Evolutionary conservation across 2,329 filamentous ascomycete genomes (phyloP).

Genomic region (Lachnellula arida): DNA sequence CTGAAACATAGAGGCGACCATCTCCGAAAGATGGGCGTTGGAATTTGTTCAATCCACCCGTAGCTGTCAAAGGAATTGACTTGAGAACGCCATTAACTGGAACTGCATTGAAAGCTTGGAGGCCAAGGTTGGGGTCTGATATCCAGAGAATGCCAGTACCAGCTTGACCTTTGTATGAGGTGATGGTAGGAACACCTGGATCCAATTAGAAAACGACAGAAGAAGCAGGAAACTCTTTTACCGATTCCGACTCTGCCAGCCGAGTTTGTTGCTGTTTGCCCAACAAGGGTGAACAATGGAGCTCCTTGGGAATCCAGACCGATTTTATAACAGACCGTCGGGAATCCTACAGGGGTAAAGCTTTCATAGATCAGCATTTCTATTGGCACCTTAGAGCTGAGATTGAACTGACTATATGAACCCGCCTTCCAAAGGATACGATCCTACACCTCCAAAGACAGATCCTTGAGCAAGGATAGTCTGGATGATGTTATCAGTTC

Average conservation of each 20-base stretch:
- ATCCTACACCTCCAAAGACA: slow-evolving; percentile 43
- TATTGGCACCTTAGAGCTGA: neutral
- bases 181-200: slow-evolving; percentile 33
- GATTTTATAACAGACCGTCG: slow-evolving; percentile 33
- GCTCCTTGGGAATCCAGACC: slow-evolving; percentile 29
- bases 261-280: slow-evolving; percentile 22
- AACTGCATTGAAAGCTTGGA: slow-evolving; percentile 38
- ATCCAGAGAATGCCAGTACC: slow-evolving; percentile 40
- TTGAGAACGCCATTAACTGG: slow-evolving; percentile 35
- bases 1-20: slow-evolving; percentile 37
- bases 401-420: slow-evolving; percentile 36
- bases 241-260: slow-evolving; percentile 32
- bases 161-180: slow-evolving; percentile 33
- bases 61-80: slow-evolving; percentile 34
- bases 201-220: neutral
- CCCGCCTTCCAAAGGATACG: slow-evolving; percentile 45
- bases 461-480: slow-evolving; percentile 41
- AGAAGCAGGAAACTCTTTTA: neutral
- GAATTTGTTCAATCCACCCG: slow-evolving; percentile 37
- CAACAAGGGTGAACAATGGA: slow-evolving; percentile 34
- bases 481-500: slow-evolving; percentile 41
- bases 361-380: neutral
- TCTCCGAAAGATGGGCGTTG: slow-evolving; percentile 38
- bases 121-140: slow-evolving; percentile 35
- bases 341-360: slow-evolving; percentile 35